These are phyloP conservation scores for Dendrobium nobile DNA, from an alignment of 106 monocot genomes.

Conservation along the genomic window DNA sequence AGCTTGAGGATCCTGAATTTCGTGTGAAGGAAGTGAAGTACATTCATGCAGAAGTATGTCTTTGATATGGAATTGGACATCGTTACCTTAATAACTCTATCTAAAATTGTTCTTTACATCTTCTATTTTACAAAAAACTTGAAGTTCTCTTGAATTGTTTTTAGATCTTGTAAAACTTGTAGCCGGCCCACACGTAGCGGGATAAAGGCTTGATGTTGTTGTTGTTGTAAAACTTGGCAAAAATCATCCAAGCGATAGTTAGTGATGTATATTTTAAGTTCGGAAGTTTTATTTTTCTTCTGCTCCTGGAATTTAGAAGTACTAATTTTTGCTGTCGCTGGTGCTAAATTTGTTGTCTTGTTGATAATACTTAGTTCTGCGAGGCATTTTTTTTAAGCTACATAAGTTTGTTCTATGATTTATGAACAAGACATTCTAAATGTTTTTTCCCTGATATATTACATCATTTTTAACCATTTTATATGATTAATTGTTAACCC, in stretches of 20 bases:
- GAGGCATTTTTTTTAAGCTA: neutral
- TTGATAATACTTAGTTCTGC: neutral
- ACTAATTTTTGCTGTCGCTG: neutral
- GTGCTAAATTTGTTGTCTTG: neutral
- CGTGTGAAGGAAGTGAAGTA: conserved; percentile 81
- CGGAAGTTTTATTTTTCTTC: too few species aligned
- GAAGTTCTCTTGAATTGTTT: neutral
- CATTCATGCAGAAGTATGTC: conserved; percentile 82
- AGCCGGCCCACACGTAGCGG: too few species aligned
- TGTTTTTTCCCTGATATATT: neutral
- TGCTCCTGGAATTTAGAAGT: neutral
- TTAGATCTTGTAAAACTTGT: neutral
- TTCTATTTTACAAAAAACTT: neutral
- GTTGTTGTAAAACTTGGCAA: neutral
- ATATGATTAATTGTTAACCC: neutral
- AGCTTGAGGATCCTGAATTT: conserved; percentile 73
- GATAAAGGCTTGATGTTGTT: too few species aligned
- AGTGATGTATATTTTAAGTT: neutral
- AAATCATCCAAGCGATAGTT: neutral
- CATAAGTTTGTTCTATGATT: neutral
- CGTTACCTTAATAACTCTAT: neutral
- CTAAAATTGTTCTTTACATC: neutral
- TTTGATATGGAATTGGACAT: neutral
- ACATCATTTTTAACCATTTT: neutral
- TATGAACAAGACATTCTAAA: neutral